Percentiles rank a stretch among this genome's conserved stretches.
These are phyloP conservation scores for Populus deltoides DNA, from an alignment of 345 rosid genomes.

Conservation along the genomic window DNA sequence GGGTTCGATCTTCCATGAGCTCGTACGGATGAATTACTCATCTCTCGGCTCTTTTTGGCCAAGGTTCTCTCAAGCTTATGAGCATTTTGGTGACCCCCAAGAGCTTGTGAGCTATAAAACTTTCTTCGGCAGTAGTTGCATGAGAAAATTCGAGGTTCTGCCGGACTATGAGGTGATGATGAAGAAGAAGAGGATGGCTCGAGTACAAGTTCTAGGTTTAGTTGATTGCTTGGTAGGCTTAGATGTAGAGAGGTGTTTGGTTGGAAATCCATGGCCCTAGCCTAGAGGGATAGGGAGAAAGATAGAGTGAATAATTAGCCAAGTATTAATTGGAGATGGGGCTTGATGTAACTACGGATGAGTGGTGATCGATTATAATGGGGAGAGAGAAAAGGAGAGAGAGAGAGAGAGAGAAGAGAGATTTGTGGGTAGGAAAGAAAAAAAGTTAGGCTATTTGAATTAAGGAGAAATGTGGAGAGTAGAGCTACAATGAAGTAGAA, in stretches of 20 bases:
- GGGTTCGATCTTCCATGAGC: slow-evolving; percentile 30
- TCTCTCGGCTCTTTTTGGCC: slow-evolving; percentile 79
- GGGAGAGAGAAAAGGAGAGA: not conserved
- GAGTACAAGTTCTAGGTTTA: slow-evolving; percentile 40
- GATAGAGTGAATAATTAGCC: not conserved
- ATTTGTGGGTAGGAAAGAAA: not conserved
- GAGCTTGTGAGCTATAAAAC: slow-evolving; percentile 97
- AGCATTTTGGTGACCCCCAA: slow-evolving; percentile 98
- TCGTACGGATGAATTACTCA: slow-evolving; percentile 25
- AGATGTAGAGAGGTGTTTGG: slow-evolving; percentile 69
- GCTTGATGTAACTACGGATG: not conserved
- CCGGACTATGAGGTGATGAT: slow-evolving; percentile 30
- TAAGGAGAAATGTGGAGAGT: not conserved
- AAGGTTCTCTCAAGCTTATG: slow-evolving; percentile 90
- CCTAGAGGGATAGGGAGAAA: not conserved
- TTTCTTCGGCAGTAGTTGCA: slow-evolving; percentile 94
- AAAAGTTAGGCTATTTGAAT: not conserved
- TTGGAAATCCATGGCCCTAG: slow-evolving; percentile 50
- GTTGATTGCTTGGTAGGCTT: slow-evolving; percentile 47
- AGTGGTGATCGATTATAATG: not conserved
- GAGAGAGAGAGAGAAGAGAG: not conserved
- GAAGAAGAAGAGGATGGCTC: slow-evolving; percentile 28
- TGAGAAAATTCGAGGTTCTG: slow-evolving; percentile 62
- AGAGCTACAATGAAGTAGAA: not conserved
- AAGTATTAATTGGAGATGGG: not conserved